These are phyloP conservation scores for Venturia carpophila DNA, from an alignment of 2,329 filamentous ascomycete genomes.

Conservation along the genomic window DNA sequence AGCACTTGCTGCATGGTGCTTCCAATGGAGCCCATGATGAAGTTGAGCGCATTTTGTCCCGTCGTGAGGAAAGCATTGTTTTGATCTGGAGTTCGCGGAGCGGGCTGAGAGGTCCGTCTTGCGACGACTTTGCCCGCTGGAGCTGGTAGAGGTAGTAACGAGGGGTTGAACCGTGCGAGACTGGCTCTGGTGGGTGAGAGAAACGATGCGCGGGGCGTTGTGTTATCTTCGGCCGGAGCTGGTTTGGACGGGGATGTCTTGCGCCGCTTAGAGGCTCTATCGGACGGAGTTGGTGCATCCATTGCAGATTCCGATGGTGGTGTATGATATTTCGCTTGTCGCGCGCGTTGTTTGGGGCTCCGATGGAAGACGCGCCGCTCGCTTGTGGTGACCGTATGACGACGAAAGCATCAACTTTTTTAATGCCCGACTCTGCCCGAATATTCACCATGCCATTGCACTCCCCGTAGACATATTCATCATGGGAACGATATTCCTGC, in stretches of 20 bases:
- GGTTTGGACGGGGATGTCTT: constrained; percentile 27
- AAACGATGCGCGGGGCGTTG: constrained; percentile 25
- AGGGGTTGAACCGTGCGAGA: constrained; percentile 32
- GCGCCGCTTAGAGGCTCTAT: constrained; percentile 28
- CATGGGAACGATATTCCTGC: background rate
- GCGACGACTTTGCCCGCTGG: background rate
- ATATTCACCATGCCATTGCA: background rate
- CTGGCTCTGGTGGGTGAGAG: constrained; percentile 35
- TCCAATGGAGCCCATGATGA: constrained; percentile 15
- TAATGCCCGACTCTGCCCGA: background rate
- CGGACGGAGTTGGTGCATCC: background rate
- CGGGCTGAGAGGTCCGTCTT: background rate
- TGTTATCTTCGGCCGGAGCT: constrained; percentile 21
- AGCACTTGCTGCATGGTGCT: constrained; percentile 9
- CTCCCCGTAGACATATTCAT: background rate
- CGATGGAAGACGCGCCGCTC: constrained; percentile 9
- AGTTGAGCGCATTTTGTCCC: constrained; percentile 16
- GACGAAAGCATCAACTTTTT: constrained; percentile 1
- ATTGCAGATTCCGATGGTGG: background rate
- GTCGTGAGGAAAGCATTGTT: constrained; percentile 5
- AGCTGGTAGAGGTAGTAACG: constrained; percentile 15
- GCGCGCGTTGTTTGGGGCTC: background rate
- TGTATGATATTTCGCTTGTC: background rate
- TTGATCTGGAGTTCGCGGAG: constrained; percentile 8
- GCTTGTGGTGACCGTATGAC: background rate